phyloP scores from a whole-genome alignment of 192 early-diverging fungal species.

The Backusella liffmaniae region DNA sequence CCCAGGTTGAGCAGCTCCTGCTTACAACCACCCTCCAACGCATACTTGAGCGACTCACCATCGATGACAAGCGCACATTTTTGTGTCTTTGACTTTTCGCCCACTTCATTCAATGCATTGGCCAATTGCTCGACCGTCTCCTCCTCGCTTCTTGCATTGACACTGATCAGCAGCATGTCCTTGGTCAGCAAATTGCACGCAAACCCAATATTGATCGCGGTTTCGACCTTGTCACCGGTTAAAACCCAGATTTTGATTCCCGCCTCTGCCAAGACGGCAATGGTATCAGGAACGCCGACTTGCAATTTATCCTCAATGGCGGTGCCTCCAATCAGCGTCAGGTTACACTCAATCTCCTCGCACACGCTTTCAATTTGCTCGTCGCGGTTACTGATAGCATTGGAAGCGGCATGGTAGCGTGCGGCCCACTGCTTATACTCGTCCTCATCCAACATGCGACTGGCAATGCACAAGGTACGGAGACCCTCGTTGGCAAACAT shows the following conservation, averaged over 20 bases:
- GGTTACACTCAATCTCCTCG: conserved; percentile 60
- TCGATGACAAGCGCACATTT: conserved; percentile 66
- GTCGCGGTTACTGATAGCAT: conserved; percentile 58
- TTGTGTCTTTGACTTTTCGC: conserved; percentile 10
- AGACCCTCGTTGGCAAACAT: conserved; percentile 80
- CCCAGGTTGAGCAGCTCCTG: conserved; percentile 47
- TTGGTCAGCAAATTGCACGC: conserved; percentile 64
- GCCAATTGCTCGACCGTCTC: conserved; percentile 57
- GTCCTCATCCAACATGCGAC: conserved; percentile 48
- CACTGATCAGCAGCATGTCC: conserved; percentile 62
- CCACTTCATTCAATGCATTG: conserved; percentile 31
- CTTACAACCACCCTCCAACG: conserved; percentile 50
- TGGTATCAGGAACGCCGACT: conserved; percentile 76
- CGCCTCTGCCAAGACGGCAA: conserved; percentile 57
- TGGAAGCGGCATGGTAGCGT: conserved; percentile 51
- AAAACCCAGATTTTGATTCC: conserved; percentile 82
- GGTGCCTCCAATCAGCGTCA: conserved; percentile 68
- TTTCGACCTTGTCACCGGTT: conserved; percentile 80
- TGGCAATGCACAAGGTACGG: conserved; percentile 73
- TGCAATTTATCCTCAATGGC: conserved; percentile 82
- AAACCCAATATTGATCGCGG: conserved; percentile 80
- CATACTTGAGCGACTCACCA: conserved; percentile 58
- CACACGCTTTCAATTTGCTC: conserved; percentile 47
- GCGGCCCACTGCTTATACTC: conserved; percentile 58
- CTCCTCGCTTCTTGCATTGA: conserved; percentile 35